phyloP scores from a whole-genome alignment of 2,329 filamentous ascomycete species.

The Pseudogymnoascus sp. region DNA sequence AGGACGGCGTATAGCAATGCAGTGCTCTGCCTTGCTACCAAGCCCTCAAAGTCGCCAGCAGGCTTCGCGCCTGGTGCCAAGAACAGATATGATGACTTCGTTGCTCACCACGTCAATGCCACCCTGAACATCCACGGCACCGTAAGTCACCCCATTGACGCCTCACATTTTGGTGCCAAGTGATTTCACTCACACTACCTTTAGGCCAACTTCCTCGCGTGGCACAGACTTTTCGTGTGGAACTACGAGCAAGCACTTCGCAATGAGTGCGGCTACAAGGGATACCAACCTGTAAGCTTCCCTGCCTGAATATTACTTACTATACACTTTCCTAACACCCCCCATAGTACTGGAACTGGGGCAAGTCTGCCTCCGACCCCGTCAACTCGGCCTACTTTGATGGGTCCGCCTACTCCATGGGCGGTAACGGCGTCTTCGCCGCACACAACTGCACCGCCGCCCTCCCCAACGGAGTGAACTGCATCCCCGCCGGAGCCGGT shows the following conservation, averaged over 20 bases:
- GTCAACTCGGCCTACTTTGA: slow-evolving; percentile 45
- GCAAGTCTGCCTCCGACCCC: slow-evolving; percentile 28
- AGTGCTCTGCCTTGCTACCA: slow-evolving; percentile 26
- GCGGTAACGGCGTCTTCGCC: slow-evolving; percentile 36
- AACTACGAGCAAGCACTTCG: slow-evolving; percentile 34
- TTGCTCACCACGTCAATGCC: slow-evolving; percentile 30
- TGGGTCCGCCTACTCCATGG: slow-evolving; percentile 42
- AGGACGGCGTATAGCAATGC: slow-evolving; percentile 27
- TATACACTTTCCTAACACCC: background rate
- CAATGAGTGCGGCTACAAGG: slow-evolving; percentile 35
- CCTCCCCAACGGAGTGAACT: slow-evolving; percentile 19
- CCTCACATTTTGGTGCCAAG: background rate
- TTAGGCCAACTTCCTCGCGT: slow-evolving; percentile 31
- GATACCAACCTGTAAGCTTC: slow-evolving; percentile 34
- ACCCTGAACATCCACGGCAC: slow-evolving; percentile 29
- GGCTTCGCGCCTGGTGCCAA: slow-evolving; percentile 27
- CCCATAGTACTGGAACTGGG: slow-evolving; percentile 17
- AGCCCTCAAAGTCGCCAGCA: slow-evolving; percentile 25
- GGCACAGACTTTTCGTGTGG: slow-evolving; percentile 36
- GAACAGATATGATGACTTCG: slow-evolving; percentile 33
- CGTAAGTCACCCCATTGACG: slow-evolving; percentile 12
- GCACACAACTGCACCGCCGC: slow-evolving; percentile 23
- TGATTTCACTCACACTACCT: background rate
- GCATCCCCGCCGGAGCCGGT: slow-evolving; percentile 40
- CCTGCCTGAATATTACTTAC: slow-evolving; percentile 35